These are phyloP conservation scores for Mesotaenium endlicherianum DNA, from an alignment of 139 green algal genomes.

Conservation along the genomic window DNA sequence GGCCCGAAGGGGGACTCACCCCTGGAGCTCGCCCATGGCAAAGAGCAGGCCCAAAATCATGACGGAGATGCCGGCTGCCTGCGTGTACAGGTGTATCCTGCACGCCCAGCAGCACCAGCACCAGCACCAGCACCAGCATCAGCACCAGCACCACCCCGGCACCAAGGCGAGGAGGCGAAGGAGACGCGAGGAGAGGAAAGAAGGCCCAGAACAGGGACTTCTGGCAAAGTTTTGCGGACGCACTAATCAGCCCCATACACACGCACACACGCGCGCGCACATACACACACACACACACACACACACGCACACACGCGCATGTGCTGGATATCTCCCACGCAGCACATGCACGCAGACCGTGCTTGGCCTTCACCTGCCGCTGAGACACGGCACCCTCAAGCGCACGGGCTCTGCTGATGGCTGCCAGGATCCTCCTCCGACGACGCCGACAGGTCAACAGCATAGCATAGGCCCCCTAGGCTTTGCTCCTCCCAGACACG, in stretches of 20 bases:
- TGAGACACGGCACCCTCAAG: no score
- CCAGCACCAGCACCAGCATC: no score
- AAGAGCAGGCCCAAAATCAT: slow-evolving; percentile 31
- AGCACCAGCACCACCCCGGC: no score
- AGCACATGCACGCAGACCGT: no score
- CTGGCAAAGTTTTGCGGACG: background rate
- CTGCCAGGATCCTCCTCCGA: no score
- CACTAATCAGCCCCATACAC: background rate
- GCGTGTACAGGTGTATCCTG: slow-evolving; percentile 43
- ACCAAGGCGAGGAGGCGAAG: background rate
- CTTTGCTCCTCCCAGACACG: no score
- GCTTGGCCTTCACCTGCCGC: no score
- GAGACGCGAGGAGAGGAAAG: background rate
- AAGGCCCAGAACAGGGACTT: background rate
- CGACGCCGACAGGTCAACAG: no score
- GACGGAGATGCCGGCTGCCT: slow-evolving; percentile 1
- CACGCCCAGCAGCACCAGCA: no score
- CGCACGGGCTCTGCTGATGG: no score
- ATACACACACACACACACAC: background rate
- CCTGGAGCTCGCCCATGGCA: slow-evolving; percentile 34
- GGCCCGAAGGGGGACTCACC: slow-evolving; percentile 1
- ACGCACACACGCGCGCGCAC: background rate
- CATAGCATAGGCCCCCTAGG: no score
- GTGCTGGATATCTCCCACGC: no score
- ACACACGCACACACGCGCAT: background rate